Evolutionary conservation across 2,329 filamentous ascomycete genomes (phyloP).

Genomic region (Tetracladium maxilliforme): DNA sequence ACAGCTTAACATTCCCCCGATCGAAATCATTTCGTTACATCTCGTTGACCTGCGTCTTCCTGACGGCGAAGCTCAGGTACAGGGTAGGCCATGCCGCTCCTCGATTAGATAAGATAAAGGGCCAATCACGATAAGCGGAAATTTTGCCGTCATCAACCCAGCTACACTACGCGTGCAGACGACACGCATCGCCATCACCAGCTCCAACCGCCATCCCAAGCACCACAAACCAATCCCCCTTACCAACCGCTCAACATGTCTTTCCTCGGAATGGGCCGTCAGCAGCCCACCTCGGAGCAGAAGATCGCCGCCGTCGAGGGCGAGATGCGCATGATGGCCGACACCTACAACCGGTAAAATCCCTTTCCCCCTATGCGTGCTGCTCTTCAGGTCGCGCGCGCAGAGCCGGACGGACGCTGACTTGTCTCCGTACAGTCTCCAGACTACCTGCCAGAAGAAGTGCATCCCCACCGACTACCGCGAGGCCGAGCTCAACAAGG

Average conservation of each 20-base stretch:
- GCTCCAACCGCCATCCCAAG: neutral
- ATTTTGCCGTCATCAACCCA: too few relatives aligned
- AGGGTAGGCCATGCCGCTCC: too few relatives aligned
- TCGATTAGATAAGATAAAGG: too few relatives aligned
- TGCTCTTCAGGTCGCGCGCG: constrained; percentile 2
- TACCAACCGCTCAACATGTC: constrained; percentile 54
- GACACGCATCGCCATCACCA: too few relatives aligned
- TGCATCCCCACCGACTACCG: constrained; percentile 88
- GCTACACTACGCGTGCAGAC: too few relatives aligned
- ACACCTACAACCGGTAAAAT: constrained; percentile 90
- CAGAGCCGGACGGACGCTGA: constrained; percentile 2
- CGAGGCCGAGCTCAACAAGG: constrained; percentile 95
- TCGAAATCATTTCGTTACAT: too few relatives aligned
- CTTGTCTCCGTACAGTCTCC: constrained; percentile 39
- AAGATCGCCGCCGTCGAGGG: constrained; percentile 95
- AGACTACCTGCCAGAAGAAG: constrained; percentile 83
- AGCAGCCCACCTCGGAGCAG: constrained; percentile 85
- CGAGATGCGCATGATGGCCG: constrained; percentile 93
- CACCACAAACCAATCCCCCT: constrained; percentile 3
- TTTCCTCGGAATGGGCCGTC: constrained; percentile 57
- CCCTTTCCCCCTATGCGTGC: constrained; percentile 4
- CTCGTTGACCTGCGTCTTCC: too few relatives aligned
- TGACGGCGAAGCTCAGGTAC: too few relatives aligned
- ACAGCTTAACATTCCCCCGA: too few relatives aligned
- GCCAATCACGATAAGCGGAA: too few relatives aligned